Percentiles rank a stretch among this genome's conserved stretches.
phyloP scores from a whole-genome alignment of 306 rosid genomes.

The Trifolium fragiferum region DNA sequence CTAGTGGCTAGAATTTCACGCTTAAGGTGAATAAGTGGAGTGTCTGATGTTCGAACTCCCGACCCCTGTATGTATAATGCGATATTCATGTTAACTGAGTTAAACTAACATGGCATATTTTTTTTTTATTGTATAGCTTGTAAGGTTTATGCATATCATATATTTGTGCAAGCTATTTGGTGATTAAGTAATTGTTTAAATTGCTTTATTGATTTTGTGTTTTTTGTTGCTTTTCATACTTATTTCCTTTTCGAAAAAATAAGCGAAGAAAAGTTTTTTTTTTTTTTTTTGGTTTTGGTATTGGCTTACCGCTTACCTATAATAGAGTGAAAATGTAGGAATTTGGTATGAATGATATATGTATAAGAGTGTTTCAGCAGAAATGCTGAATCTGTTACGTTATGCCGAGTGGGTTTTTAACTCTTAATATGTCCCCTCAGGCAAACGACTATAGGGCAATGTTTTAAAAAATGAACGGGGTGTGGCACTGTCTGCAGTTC shows the following conservation, averaged over 20 bases:
- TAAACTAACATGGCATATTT: too few species aligned
- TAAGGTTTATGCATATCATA: background rate
- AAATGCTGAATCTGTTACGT: background rate
- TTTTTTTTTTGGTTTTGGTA: background rate
- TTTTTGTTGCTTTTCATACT: constrained; percentile 4
- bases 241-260: background rate
- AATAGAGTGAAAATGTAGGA: constrained; percentile 34
- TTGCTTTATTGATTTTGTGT: constrained; percentile 5
- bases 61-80: too few species aligned
- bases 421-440: background rate
- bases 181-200: constrained; percentile 10
- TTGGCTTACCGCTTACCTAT: background rate
- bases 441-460: background rate
- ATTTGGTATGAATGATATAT: constrained; percentile 23
- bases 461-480: background rate
- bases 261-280: background rate
- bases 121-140: background rate
- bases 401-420: background rate
- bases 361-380: constrained; percentile 2
- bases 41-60: too few species aligned
- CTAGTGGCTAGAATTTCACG: too few species aligned
- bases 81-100: too few species aligned
- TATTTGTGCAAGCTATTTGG: background rate
- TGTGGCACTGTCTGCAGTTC: background rate
- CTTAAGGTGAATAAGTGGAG: too few species aligned